A percentile compares a stretch with the other conserved stretches of the same genome.
These are phyloP conservation scores for Hordeum pubiflorum DNA, from an alignment of 202 grass and related monocot species.

Conservation along the genomic window DNA sequence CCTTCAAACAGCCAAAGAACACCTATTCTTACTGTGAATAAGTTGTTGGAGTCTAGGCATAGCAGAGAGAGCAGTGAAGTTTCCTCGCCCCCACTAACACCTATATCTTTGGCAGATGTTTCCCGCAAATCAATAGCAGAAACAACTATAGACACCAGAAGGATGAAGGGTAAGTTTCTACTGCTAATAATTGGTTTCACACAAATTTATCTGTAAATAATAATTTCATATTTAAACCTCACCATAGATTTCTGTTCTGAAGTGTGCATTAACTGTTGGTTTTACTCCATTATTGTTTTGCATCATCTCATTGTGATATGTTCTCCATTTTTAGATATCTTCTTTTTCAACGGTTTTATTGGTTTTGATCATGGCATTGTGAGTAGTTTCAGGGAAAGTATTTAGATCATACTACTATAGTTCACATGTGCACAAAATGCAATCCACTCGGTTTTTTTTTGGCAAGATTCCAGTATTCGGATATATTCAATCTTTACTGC, in stretches of 20 bases:
- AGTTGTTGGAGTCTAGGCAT: slow-evolving; percentile 44
- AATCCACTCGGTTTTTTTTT: neutral
- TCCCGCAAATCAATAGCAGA: slow-evolving; percentile 41
- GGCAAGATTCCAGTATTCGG: neutral
- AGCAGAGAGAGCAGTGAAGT: slow-evolving; percentile 48
- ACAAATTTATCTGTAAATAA: neutral
- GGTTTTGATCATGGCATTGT: neutral
- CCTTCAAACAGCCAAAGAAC: slow-evolving; percentile 72
- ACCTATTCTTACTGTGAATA: slow-evolving; percentile 50
- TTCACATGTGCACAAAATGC: neutral
- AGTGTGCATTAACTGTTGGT: neutral
- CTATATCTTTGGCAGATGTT: slow-evolving; percentile 45
- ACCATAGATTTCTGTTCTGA: slow-evolving; percentile 1
- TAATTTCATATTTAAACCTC: neutral
- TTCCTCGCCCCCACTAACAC: slow-evolving; percentile 46
- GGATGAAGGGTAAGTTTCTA: slow-evolving; percentile 39
- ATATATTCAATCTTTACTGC: neutral
- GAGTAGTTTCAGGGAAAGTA: neutral
- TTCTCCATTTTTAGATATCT: neutral
- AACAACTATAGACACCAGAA: slow-evolving; percentile 36
- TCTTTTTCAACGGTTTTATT: neutral
- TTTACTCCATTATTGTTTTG: neutral
- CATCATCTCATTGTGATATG: neutral
- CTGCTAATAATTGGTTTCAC: slow-evolving; percentile 1
- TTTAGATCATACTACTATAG: neutral